Evolutionary conservation across 78 protist genomes (phyloP).

Genomic region (Pirum gemmata): DNA sequence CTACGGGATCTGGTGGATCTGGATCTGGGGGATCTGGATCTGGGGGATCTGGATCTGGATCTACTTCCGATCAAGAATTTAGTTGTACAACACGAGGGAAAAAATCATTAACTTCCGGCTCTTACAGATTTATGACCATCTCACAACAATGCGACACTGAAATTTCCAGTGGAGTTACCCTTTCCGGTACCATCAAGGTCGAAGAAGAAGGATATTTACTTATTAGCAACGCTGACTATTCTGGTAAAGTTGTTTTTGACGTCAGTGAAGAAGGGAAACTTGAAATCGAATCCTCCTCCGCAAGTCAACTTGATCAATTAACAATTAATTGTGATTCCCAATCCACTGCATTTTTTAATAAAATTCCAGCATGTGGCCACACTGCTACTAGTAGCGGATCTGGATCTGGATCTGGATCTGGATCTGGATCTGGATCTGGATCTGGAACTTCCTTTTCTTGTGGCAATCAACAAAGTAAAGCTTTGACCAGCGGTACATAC

Average conservation of each 20-base stretch:
- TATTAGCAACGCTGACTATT: background rate
- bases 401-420: no score
- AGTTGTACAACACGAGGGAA: background rate
- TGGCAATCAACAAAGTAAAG: background rate
- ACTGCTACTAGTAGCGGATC: no score
- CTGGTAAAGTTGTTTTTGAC: background rate
- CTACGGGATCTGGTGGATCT: background rate
- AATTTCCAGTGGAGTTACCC: background rate
- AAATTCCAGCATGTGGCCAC: background rate
- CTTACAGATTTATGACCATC: background rate
- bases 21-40: background rate
- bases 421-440: no score
- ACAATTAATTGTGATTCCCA: background rate
- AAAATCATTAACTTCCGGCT: background rate
- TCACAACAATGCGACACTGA: background rate
- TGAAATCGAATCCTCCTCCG: background rate
- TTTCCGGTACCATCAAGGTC: background rate
- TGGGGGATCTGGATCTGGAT: no score
- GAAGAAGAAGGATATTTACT: background rate
- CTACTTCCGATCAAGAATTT: no score
- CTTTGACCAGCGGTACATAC: background rate
- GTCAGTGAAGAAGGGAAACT: background rate
- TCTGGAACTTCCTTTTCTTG: background rate
- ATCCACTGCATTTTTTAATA: background rate
- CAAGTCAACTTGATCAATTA: background rate